Conservation (phyloP, 1,139 yeast species). For the Kluyveromyces marxianus region DNA sequence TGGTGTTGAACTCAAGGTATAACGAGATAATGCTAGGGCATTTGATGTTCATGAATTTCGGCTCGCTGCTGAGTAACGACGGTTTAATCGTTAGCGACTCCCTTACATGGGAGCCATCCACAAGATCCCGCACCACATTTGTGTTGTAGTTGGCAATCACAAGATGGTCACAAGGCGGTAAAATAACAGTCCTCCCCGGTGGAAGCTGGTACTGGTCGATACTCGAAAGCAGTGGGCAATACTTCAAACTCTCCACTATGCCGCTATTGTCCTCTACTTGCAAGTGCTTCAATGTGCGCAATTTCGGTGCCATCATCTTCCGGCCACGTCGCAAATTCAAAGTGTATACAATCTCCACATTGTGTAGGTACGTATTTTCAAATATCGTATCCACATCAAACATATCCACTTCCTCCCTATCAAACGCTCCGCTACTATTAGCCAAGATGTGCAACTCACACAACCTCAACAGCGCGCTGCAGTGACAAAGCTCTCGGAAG, state of each 20-base stretch:
- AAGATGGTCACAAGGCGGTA: conserved; percentile 21
- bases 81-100: conserved; percentile 13
- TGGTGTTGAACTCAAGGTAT: conserved; percentile 8
- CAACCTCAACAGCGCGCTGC: conserved; percentile 9
- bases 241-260: conserved; percentile 10
- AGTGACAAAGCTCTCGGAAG: conserved; percentile 18
- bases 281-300: conserved; percentile 16
- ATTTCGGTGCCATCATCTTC: conserved; percentile 13
- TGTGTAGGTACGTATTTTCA: conserved; percentile 17
- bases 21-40: conserved; percentile 16
- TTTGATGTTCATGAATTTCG: conserved; percentile 13
- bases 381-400: conserved; percentile 22
- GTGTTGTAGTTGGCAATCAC: conserved; percentile 16
- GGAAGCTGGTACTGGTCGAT: conserved; percentile 15
- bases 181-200: conserved; percentile 6
- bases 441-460: conserved; percentile 25
- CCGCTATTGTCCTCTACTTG: conserved; percentile 8
- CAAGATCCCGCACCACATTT: conserved; percentile 12
- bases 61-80: conserved; percentile 14
- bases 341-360: conserved; percentile 17
- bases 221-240: conserved; percentile 14
- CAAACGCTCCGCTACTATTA: neutral
- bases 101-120: conserved; percentile 18
- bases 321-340: conserved; percentile 15
- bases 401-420: conserved; percentile 10